These are phyloP conservation scores for Penicillium ucsense DNA, from an alignment of 495 filamentous ascomycete genomes.

Conservation along the genomic window DNA sequence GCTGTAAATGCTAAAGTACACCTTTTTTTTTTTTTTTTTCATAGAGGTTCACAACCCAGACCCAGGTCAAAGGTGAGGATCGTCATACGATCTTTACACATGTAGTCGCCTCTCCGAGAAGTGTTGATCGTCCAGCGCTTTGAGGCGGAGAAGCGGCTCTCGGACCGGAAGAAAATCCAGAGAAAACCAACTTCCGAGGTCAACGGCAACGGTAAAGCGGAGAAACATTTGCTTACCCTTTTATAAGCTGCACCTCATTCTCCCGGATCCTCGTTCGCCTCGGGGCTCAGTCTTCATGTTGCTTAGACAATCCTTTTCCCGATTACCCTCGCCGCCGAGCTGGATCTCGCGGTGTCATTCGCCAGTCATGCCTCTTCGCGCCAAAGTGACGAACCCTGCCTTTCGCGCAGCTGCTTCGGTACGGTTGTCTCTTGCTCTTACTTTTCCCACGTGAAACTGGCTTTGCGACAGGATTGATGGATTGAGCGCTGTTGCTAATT, in stretches of 20 bases:
- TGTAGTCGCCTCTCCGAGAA: background rate
- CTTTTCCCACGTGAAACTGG: background rate
- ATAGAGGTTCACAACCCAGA: too few species aligned
- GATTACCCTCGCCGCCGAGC: conserved; percentile 41
- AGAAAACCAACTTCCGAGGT: conserved; percentile 24
- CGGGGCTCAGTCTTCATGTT: conserved; percentile 39
- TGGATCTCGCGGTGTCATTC: conserved; percentile 41
- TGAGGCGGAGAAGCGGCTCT: conserved; percentile 14
- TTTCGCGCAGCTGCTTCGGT: conserved; percentile 39
- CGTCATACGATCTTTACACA: too few species aligned
- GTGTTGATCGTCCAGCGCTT: conserved; percentile 2
- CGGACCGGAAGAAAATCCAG: conserved; percentile 23
- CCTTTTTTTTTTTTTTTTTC: too few species aligned
- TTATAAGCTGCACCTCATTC: conserved; percentile 7
- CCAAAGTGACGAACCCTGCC: conserved; percentile 64
- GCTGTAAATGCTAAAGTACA: too few species aligned
- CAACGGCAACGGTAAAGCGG: conserved; percentile 22
- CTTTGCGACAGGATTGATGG: background rate
- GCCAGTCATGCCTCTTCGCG: conserved; percentile 73
- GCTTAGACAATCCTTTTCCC: conserved; percentile 35
- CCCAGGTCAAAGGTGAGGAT: too few species aligned
- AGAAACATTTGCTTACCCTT: conserved; percentile 18
- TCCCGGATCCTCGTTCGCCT: conserved; percentile 8
- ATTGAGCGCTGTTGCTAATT: conserved; percentile 1
- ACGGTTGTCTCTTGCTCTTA: conserved; percentile 2